Percentiles rank a stretch among this genome's conserved stretches.
phyloP scores from a whole-genome alignment of 2,329 filamentous ascomycete genomes.

The Colletotrichum sp. region DNA sequence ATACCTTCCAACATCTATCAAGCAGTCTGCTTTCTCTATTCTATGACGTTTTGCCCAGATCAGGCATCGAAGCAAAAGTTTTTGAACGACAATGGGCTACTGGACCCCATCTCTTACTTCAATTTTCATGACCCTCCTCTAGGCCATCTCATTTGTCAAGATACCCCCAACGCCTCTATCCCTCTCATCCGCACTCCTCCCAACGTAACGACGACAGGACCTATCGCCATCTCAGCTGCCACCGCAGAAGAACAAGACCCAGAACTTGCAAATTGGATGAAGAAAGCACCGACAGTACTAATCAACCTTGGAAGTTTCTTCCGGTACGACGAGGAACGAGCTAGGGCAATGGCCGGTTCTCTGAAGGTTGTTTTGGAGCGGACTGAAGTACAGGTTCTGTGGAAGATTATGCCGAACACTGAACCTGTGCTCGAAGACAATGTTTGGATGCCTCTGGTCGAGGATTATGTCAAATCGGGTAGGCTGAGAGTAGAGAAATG shows the following conservation, averaged over 20 bases:
- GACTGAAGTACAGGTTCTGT: slow-evolving; percentile 33
- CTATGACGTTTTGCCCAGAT: neutral
- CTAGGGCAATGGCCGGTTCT: slow-evolving; percentile 29
- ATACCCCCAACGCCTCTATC: slow-evolving; percentile 26
- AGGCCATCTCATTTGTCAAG: slow-evolving; percentile 29
- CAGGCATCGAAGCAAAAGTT: neutral
- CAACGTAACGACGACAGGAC: slow-evolving; percentile 25
- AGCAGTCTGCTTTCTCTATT: slow-evolving; percentile 22
- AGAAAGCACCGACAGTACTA: slow-evolving; percentile 25
- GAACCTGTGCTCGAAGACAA: slow-evolving; percentile 20
- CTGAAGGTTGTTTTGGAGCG: slow-evolving; percentile 24
- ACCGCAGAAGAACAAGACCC: slow-evolving; percentile 27
- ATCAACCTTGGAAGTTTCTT: slow-evolving; percentile 29
- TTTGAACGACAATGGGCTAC: slow-evolving; percentile 23
- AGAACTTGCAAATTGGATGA: slow-evolving; percentile 27
- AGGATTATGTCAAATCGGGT: slow-evolving; percentile 23
- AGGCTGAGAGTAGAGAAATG: slow-evolving; percentile 30
- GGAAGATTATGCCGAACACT: slow-evolving; percentile 25
- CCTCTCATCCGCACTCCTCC: slow-evolving; percentile 25
- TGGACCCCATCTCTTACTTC: slow-evolving; percentile 24
- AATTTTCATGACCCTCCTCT: slow-evolving; percentile 19
- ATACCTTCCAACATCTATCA: slow-evolving; percentile 44
- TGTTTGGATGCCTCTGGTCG: slow-evolving; percentile 7
- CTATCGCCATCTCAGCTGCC: slow-evolving; percentile 24
- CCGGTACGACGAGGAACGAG: slow-evolving; percentile 24